A percentile compares a stretch with the other conserved stretches of the same genome.
Conservation (phyloP, 495 filamentous ascomycete species). For the Aspergillus funiculosus region DNA sequence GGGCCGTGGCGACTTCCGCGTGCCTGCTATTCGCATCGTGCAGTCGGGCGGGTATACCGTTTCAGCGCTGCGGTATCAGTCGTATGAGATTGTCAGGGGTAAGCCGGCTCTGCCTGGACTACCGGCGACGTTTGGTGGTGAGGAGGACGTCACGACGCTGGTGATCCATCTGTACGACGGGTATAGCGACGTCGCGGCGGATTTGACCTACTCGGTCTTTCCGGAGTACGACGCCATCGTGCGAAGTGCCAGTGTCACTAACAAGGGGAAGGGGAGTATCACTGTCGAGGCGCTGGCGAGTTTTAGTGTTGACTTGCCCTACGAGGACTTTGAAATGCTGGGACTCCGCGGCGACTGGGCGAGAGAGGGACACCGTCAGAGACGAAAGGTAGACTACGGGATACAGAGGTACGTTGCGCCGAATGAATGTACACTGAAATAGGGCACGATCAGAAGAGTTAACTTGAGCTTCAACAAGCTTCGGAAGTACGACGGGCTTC, state of each 20-base stretch:
- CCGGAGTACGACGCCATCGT: constrained; percentile 47
- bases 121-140: constrained; percentile 45
- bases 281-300: constrained; percentile 46
- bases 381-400: constrained; percentile 33
- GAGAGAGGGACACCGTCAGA: constrained; percentile 38
- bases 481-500: constrained; percentile 47
- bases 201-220: constrained; percentile 51
- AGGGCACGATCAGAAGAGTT: neutral
- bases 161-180: constrained; percentile 47
- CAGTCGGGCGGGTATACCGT: constrained; percentile 48
- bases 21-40: constrained; percentile 48
- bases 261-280: constrained; percentile 41
- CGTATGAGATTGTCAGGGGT: constrained; percentile 36
- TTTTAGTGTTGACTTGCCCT: constrained; percentile 48
- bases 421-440: neutral
- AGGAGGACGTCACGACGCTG: constrained; percentile 46
- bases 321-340: constrained; percentile 50
- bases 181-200: constrained; percentile 43
- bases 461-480: constrained; percentile 21
- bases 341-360: constrained; percentile 50
- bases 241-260: constrained; percentile 48
- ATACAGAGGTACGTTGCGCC: constrained; percentile 30
- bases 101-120: constrained; percentile 44
- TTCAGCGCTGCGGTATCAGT: constrained; percentile 43
- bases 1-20: constrained; percentile 49